Conservation (phyloP, 805 yeast genomes). For the Diddensiella caesifluorescens region DNA sequence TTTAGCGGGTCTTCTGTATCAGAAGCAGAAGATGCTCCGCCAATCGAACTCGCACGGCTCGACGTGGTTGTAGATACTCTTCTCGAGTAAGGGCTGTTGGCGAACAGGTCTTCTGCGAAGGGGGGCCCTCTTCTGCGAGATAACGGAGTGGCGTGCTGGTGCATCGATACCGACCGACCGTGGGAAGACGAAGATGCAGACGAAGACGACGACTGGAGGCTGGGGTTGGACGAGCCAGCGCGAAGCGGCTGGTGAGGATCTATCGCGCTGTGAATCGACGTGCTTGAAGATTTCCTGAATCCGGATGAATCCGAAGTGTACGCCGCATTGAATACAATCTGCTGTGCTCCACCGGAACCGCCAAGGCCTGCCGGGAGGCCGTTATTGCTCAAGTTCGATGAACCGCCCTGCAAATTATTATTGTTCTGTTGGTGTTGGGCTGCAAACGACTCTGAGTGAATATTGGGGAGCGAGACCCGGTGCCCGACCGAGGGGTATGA, state of each 20-base stretch:
- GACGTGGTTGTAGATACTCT: conserved; percentile 21
- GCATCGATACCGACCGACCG: conserved; percentile 15
- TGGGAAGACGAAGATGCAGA: conserved; percentile 8
- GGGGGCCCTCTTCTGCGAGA: conserved; percentile 1
- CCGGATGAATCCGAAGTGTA: conserved; percentile 25
- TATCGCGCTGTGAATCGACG: conserved; percentile 14
- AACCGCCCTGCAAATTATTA: not conserved
- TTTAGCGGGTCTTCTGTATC: conserved; percentile 27
- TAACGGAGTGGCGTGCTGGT: conserved; percentile 8
- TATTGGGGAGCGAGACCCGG: conserved; percentile 25
- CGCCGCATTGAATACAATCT: conserved; percentile 23
- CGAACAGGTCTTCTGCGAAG: conserved; percentile 5
- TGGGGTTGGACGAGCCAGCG: not conserved
- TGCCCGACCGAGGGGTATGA: conserved; percentile 20
- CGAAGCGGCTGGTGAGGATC: conserved; percentile 38
- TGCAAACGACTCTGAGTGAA: conserved; percentile 16
- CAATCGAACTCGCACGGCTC: conserved; percentile 22
- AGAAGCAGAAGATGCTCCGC: conserved; percentile 25
- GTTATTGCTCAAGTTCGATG: not conserved
- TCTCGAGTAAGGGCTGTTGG: conserved; percentile 14
- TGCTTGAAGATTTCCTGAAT: conserved; percentile 22
- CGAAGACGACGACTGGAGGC: not conserved
- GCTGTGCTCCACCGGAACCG: too few species aligned
- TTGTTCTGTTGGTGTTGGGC: conserved; percentile 9
- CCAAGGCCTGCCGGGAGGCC: not conserved